Percentiles rank a stretch among this genome's conserved stretches.
Evolutionary conservation across 441 rosid species (phyloP).

Genomic region (Erysimum pusillum): DNA sequence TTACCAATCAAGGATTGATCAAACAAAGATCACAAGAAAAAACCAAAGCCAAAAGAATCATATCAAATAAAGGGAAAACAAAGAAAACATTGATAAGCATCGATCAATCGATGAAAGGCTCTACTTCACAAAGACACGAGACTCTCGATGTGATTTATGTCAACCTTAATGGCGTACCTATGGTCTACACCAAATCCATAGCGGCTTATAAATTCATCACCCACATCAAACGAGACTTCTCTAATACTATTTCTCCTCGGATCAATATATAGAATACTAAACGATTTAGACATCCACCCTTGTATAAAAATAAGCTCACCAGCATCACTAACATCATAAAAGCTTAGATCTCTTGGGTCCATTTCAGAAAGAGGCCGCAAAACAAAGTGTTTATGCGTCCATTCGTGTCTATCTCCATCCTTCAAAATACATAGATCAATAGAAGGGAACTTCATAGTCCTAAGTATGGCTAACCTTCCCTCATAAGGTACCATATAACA

Average conservation of each 20-base stretch:
- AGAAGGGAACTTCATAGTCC: not conserved
- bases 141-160: not conserved
- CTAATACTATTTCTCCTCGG: not conserved
- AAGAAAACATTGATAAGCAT: not conserved
- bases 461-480: not conserved
- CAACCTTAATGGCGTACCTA: not conserved
- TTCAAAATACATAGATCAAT: conserved; percentile 20
- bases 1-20: not conserved
- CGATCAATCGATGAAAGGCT: not conserved
- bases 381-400: conserved; percentile 13
- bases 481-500: not conserved
- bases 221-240: not conserved
- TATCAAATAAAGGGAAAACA: not conserved
- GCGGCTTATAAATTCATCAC: not conserved
- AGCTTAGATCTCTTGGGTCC: not conserved
- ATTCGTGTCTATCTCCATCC: conserved; percentile 12
- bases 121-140: not conserved
- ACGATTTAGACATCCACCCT: not conserved
- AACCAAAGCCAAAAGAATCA: not conserved
- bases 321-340: not conserved
- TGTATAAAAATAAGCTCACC: conserved; percentile 18
- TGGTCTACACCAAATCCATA: not conserved
- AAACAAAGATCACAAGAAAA: not conserved
- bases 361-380: not conserved
- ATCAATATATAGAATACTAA: conserved; percentile 7